Percentiles rank a stretch among this genome's conserved stretches.
Evolutionary conservation across 306 rosid species (phyloP).

Genomic region (Oemleria cerasiformis): DNA sequence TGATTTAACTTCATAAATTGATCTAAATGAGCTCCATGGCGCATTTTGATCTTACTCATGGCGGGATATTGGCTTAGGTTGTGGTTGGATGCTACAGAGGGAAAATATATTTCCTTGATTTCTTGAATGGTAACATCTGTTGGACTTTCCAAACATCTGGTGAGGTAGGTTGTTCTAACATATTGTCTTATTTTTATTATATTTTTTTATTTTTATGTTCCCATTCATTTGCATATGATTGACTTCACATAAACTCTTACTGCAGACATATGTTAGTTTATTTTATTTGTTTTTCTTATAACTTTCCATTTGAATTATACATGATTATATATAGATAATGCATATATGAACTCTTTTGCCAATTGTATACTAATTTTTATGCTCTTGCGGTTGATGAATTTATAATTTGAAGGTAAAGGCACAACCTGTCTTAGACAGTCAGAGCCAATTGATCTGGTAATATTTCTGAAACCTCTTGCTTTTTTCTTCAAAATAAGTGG

Average conservation of each 20-base stretch:
- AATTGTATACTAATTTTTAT: not conserved
- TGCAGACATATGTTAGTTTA: not conserved
- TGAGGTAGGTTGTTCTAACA: slow-evolving; percentile 53
- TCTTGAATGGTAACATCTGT: slow-evolving; percentile 53
- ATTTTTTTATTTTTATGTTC: not conserved
- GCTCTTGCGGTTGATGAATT: slow-evolving; percentile 20
- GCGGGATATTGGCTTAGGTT: slow-evolving; percentile 44
- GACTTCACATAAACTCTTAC: not conserved
- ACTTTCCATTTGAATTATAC: not conserved
- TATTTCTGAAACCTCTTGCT: slow-evolving; percentile 4
- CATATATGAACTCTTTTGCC: not conserved
- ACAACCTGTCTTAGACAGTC: slow-evolving; percentile 67
- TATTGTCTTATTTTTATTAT: slow-evolving; percentile 3
- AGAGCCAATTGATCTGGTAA: slow-evolving; percentile 68
- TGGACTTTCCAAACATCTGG: slow-evolving; percentile 88
- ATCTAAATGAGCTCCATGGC: slow-evolving; percentile 11
- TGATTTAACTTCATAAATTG: slow-evolving; percentile 7
- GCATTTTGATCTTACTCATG: slow-evolving; percentile 27
- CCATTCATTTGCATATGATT: not conserved
- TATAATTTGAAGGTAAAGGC: slow-evolving; percentile 71
- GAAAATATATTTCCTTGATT: slow-evolving; percentile 77
- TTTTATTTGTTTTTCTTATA: not conserved
- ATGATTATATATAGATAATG: not conserved
- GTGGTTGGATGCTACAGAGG: slow-evolving; percentile 94
- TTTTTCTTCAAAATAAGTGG: slow-evolving; percentile 2